Evolutionary conservation across 495 filamentous ascomycete species (phyloP).

Genomic region (Achaetomiella virescens): DNA sequence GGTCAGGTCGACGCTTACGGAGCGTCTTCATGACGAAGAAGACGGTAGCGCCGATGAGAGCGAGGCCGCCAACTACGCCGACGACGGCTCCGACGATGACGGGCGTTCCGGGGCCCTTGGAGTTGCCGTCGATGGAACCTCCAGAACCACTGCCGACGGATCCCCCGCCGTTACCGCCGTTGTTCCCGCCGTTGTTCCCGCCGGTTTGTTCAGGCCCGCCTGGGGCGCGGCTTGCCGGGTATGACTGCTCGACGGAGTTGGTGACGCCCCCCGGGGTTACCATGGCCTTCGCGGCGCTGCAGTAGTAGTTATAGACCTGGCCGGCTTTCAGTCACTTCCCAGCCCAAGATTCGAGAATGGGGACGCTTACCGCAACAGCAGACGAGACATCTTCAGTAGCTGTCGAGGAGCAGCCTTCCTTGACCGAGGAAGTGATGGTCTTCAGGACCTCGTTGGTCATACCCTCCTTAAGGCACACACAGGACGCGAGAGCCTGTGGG

Average conservation of each 20-base stretch:
- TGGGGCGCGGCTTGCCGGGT: neutral
- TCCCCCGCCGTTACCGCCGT: neutral
- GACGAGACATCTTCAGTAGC: conserved; percentile 42
- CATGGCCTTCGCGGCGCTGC: conserved; percentile 39
- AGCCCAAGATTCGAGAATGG: neutral
- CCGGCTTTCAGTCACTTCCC: neutral
- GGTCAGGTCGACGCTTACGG: conserved; percentile 3
- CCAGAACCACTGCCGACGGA: conserved; percentile 1
- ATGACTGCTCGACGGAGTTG: conserved; percentile 26
- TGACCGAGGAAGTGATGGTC: conserved; percentile 34
- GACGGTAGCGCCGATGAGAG: conserved; percentile 26
- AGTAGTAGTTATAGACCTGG: conserved; percentile 41
- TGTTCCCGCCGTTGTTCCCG: conserved; percentile 3
- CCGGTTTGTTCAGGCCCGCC: conserved; percentile 18
- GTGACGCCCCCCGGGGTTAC: conserved; percentile 34
- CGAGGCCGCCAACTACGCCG: conserved; percentile 31
- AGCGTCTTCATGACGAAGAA: conserved; percentile 29
- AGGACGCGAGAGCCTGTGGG: conserved; percentile 41
- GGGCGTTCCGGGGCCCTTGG: conserved; percentile 16
- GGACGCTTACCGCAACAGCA: conserved; percentile 24
- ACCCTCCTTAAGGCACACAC: conserved; percentile 42
- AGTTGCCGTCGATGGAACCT: neutral
- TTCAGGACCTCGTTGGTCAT: conserved; percentile 34
- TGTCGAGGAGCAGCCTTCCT: conserved; percentile 36
- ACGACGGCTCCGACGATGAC: conserved; percentile 36